These are phyloP conservation scores for Penicillium crystallinum DNA, from an alignment of 495 filamentous ascomycete species.

Conservation along the genomic window DNA sequence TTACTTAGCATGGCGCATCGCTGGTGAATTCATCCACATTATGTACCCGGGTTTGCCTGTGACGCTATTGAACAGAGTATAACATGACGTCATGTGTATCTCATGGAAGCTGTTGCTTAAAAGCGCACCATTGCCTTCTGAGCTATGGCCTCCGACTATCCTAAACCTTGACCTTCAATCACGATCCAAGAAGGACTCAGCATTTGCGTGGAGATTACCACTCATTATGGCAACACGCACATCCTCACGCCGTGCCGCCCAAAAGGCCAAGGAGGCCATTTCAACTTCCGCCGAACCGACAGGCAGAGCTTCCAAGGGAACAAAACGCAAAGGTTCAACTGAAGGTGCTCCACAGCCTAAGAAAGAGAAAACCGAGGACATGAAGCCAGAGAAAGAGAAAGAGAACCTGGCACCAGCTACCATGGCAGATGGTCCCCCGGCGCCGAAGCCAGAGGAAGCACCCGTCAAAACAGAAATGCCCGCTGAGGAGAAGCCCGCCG, in stretches of 20 bases:
- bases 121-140: not conserved
- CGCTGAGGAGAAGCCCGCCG: not conserved
- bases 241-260: constrained; percentile 39
- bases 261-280: constrained; percentile 44
- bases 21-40: not conserved
- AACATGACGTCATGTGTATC: constrained; percentile 22
- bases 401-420: constrained; percentile 22
- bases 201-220: not conserved
- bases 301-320: constrained; percentile 17
- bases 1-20: not conserved
- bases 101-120: constrained; percentile 6
- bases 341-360: constrained; percentile 27
- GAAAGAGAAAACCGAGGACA: constrained; percentile 26
- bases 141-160: not conserved
- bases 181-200: not conserved
- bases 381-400: constrained; percentile 21
- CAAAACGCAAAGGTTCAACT: constrained; percentile 33
- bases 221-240: constrained; percentile 33
- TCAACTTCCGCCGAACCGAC: constrained; percentile 22
- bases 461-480: not conserved
- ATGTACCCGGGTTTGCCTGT: not conserved
- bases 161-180: not conserved
- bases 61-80: constrained; percentile 1
- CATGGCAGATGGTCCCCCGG: constrained; percentile 6
- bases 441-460: constrained; percentile 8